Conservation (phyloP, 1,139 yeast genomes). For the Pichia sp. region DNA sequence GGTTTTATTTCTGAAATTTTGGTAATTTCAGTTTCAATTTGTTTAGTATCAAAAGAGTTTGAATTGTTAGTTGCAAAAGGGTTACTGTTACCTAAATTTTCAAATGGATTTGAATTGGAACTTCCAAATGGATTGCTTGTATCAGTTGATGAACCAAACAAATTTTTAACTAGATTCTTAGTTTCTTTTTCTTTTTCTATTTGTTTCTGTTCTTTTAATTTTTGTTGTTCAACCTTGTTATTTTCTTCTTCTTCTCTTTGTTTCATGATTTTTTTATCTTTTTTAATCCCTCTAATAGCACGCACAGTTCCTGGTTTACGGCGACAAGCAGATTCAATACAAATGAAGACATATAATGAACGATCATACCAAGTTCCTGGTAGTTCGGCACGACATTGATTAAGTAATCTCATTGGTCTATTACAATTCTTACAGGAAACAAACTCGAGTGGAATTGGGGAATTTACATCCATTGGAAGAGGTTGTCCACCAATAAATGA, state of each 20-base stretch:
- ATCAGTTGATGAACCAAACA: conserved; percentile 27
- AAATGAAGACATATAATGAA: conserved; percentile 70
- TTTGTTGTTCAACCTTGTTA: conserved; percentile 26
- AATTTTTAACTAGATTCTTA: conserved; percentile 36
- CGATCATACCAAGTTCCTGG: conserved; percentile 73
- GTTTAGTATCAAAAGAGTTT: conserved; percentile 29
- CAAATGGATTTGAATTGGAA: conserved; percentile 38
- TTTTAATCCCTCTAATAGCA: conserved; percentile 67
- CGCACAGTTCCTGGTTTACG: conserved; percentile 63
- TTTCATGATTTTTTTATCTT: conserved; percentile 46
- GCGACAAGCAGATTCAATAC: conserved; percentile 59
- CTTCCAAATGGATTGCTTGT: conserved; percentile 11
- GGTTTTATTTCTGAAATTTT: conserved; percentile 10
- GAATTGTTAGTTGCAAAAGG: conserved; percentile 10
- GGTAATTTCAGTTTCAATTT: conserved; percentile 9
- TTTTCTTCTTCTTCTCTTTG: conserved; percentile 37
- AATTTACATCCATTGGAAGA: conserved; percentile 35
- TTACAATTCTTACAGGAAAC: conserved; percentile 62
- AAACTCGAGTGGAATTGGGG: conserved; percentile 48
- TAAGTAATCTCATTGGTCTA: conserved; percentile 54
- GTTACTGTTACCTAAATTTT: conserved; percentile 16
- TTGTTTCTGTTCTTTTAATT: conserved; percentile 38
- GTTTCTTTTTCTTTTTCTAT: conserved; percentile 30
- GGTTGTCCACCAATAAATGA: conserved; percentile 77
- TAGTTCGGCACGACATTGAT: conserved; percentile 77